Evolutionary conservation across 108 stramenopile genomes (phyloP).

Genomic region (Skeletonema costatum): DNA sequence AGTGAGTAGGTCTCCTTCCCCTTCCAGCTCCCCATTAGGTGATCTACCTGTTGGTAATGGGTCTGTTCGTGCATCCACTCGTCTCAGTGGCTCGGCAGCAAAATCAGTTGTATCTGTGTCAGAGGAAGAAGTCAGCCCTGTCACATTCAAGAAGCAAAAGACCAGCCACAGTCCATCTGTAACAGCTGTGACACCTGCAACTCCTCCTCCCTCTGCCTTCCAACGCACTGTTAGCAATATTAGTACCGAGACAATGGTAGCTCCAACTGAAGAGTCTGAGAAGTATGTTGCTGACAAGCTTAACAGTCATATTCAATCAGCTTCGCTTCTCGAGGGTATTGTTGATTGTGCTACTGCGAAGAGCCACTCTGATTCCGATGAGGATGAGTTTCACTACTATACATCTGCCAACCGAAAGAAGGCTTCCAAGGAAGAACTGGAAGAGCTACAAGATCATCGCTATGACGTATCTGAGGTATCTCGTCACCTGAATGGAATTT

Average conservation of each 20-base stretch:
- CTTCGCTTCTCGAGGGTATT: background rate
- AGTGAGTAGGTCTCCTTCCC: conserved; percentile 44
- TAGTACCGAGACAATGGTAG: background rate
- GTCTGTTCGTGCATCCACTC: conserved; percentile 5
- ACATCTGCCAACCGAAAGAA: conserved; percentile 9
- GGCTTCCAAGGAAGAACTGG: conserved; percentile 5
- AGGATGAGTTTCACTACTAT: conserved; percentile 8
- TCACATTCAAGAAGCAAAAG: background rate
- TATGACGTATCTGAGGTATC: conserved; percentile 25
- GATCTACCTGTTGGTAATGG: conserved; percentile 22
- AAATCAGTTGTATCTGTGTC: conserved; percentile 16
- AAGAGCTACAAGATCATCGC: conserved; percentile 25
- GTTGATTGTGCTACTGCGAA: background rate
- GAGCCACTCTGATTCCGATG: background rate
- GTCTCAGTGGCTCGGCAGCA: conserved; percentile 5
- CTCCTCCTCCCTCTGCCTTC: background rate
- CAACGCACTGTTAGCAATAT: background rate
- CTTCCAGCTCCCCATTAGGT: conserved; percentile 7
- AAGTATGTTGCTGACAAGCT: background rate
- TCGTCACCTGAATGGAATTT: conserved; percentile 32
- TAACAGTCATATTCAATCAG: background rate
- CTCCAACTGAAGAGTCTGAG: background rate
- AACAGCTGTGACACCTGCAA: background rate
- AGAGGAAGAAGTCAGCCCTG: conserved; percentile 14
- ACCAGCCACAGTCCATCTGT: background rate